Evolutionary conservation across 2,329 filamentous ascomycete species (phyloP).

Genomic region (Chaetoscypha palmicola): DNA sequence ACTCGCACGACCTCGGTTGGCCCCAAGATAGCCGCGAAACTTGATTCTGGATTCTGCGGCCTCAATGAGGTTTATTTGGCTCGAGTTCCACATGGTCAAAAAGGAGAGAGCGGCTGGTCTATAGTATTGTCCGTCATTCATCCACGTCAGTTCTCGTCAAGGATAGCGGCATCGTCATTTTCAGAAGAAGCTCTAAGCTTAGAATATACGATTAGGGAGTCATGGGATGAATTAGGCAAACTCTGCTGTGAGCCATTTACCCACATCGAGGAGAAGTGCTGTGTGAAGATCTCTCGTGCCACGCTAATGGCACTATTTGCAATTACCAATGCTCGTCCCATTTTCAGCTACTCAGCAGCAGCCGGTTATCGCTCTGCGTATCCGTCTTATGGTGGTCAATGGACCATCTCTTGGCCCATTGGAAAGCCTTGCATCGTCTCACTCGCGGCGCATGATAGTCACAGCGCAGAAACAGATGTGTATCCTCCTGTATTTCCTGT

Average conservation of each 20-base stretch:
- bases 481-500: constrained; percentile 18
- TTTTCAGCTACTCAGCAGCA: constrained; percentile 30
- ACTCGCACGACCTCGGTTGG: no score
- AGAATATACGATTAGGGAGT: not conserved
- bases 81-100: not conserved
- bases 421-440: constrained; percentile 17
- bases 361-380: constrained; percentile 30
- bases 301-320: constrained; percentile 4
- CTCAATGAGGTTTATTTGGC: not conserved
- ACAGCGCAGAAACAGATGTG: constrained; percentile 14
- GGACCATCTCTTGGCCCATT: constrained; percentile 32
- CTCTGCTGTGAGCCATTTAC: not conserved
- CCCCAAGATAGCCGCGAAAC: not conserved
- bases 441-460: constrained; percentile 17
- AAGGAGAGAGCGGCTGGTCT: not conserved
- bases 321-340: constrained; percentile 27
- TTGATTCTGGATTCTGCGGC: not conserved
- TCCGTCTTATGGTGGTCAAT: constrained; percentile 31
- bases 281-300: constrained; percentile 1
- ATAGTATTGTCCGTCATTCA: not conserved
- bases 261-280: not conserved
- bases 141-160: not conserved
- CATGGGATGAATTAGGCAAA: not conserved
- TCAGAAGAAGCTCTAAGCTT: not conserved
- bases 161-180: no score